Evolutionary conservation across 202 grass and related monocot genomes (phyloP).

Genomic region (Panicum virgatum): DNA sequence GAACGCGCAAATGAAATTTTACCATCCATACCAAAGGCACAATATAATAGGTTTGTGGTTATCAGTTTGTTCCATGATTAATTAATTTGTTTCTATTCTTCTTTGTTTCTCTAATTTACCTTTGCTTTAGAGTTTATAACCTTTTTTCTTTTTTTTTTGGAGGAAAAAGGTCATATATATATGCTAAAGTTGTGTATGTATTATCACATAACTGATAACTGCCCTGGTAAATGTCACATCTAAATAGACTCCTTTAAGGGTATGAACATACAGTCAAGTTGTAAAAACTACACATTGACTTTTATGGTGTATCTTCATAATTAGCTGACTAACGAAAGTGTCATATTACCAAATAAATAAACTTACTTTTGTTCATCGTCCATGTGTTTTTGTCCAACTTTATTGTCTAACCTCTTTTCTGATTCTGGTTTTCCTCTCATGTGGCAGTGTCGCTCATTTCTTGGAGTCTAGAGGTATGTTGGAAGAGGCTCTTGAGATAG

Average conservation of each 20-base stretch:
- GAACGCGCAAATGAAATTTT: slow-evolving; percentile 90
- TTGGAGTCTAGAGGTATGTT: slow-evolving; percentile 98
- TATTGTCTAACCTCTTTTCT: slow-evolving; percentile 1
- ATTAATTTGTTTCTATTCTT: neutral
- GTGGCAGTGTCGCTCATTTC: slow-evolving; percentile 90
- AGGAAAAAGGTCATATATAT: slow-evolving; percentile 1
- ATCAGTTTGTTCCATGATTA: neutral
- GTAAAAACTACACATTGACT: neutral
- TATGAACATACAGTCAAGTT: neutral
- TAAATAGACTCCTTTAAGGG: neutral
- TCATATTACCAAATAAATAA: neutral
- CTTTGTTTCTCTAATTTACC: neutral
- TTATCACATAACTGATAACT: slow-evolving; percentile 3
- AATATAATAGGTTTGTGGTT: slow-evolving; percentile 82
- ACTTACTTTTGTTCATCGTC: neutral
- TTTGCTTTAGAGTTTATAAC: neutral
- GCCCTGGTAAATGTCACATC: neutral
- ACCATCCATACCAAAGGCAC: slow-evolving; percentile 83
- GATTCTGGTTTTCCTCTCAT: slow-evolving; percentile 11
- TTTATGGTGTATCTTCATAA: neutral
- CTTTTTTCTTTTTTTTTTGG: neutral
- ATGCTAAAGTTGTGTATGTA: slow-evolving; percentile 3
- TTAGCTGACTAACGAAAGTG: slow-evolving; percentile 7
- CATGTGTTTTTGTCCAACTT: slow-evolving; percentile 7
- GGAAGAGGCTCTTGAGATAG: slow-evolving; percentile 97